Base-by-base conservation (phyloP, 108 stramenopile species). In the Stephanodiscus minutulus region DNA sequence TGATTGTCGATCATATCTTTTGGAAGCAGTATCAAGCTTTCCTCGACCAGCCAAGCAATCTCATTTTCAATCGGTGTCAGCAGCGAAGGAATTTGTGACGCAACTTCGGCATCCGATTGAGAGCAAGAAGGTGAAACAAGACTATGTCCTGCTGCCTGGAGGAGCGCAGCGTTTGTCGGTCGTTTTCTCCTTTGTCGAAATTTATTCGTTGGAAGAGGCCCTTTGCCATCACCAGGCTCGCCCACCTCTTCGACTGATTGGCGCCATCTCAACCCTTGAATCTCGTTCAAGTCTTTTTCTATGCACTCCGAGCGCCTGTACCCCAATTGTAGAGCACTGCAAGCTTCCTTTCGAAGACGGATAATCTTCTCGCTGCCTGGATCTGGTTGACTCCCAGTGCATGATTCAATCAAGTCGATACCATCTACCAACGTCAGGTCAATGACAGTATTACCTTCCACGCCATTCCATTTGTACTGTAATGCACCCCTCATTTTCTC, bases 11-110 rank as follows among this genome's bases (percentile, higher is more conserved):
- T 35, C 66, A 66, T 41, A 12, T 21, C 5, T 39, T 22, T 43
- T 7, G 75, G 75, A 2, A 64, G 57, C 39, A 77, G 49, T 21
- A 77, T 57, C 10, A 77, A 47, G 22, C 69, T 70, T 55, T 77
- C 76, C 37, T 77, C 76, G 29, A 46, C 47, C 11, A 76, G 54
- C 61, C 61, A 72, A 10, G 62, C 72, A 53, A 72, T 25, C 43
- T 72, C 72, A 41, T 72, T 62, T 31, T 72, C 72, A 12, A 37
- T 52, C 46, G 0, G 70, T 35, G 48, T 70, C 69, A 21, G 15
- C 4, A 15, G 56, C 17, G 12, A 66, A 22, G 37, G 47, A 25
- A 54, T 21, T 8, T 66, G 50, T 35, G 13, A 36, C 25, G 20
- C 28, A 36, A 66, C 22, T 37, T 66, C 53, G 18, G 37, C 53